Percentiles rank a stretch among this genome's conserved stretches.
Conservation (phyloP, 495 filamentous ascomycete species). For the Jackrogersella multiformis region DNA sequence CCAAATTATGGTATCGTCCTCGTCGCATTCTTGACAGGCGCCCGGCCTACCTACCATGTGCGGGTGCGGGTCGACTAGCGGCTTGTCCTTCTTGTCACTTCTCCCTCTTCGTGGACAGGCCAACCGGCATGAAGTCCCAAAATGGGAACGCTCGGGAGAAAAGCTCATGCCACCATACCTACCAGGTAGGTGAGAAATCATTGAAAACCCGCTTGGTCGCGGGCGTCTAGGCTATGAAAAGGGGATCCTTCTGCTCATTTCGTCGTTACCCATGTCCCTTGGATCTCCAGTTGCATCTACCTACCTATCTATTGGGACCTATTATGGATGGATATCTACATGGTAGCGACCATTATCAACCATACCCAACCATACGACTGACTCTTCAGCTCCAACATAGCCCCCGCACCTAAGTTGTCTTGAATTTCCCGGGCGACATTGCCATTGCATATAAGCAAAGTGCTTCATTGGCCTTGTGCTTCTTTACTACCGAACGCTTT, state of each 20-base stretch:
- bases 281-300: conserved; percentile 16
- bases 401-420: conserved; percentile 14
- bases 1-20: conserved; percentile 31
- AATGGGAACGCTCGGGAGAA: conserved; percentile 27
- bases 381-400: conserved; percentile 10
- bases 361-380: conserved; percentile 3
- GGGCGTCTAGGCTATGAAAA: neutral
- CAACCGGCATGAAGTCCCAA: conserved; percentile 32
- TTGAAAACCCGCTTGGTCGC: conserved; percentile 22
- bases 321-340: neutral
- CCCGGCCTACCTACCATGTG: too few species aligned
- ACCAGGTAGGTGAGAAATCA: conserved; percentile 10
- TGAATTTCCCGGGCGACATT: conserved; percentile 11
- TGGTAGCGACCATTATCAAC: neutral
- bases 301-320: conserved; percentile 1
- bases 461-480: conserved; percentile 28
- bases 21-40: conserved; percentile 33
- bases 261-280: conserved; percentile 6
- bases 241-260: conserved; percentile 17
- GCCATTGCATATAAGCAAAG: conserved; percentile 20
- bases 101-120: conserved; percentile 1
- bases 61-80: too few species aligned
- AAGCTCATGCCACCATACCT: conserved; percentile 10
- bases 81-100: neutral
- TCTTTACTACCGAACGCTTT: conserved; percentile 20